These are phyloP conservation scores for Apiospora marii DNA, from an alignment of 2,329 filamentous ascomycete genomes.

Conservation along the genomic window DNA sequence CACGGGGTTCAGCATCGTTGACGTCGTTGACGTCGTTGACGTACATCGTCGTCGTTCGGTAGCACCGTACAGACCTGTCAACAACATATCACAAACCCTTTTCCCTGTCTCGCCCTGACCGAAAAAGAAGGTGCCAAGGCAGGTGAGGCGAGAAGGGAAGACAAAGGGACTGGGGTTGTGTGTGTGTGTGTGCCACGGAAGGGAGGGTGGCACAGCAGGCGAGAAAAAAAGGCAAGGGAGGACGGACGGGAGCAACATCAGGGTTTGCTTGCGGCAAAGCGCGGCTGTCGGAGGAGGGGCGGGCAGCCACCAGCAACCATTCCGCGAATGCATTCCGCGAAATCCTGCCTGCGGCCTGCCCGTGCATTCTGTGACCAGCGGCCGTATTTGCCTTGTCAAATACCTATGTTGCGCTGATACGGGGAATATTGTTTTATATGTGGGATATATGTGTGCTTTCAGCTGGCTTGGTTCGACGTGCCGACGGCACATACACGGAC, in stretches of 20 bases:
- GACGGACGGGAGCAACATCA: not conserved
- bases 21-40: not conserved
- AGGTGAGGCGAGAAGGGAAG: not conserved
- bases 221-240: not conserved
- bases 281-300: not conserved
- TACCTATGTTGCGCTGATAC: not conserved
- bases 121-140: not conserved
- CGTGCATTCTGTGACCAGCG: not conserved
- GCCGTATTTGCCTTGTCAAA: too few species aligned
- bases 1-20: not conserved
- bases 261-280: constrained; percentile 20
- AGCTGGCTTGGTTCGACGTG: not conserved
- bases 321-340: not conserved
- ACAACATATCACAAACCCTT: not conserved
- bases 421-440: not conserved
- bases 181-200: not conserved
- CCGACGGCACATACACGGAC: not conserved
- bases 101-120: not conserved
- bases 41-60: not conserved
- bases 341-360: not conserved
- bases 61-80: not conserved
- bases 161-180: not conserved
- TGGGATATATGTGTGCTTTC: not conserved
- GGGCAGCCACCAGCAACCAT: not conserved
- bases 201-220: constrained; percentile 1